phyloP scores from a whole-genome alignment of 163 green algal species.

The Scenedesmus sp. region DNA sequence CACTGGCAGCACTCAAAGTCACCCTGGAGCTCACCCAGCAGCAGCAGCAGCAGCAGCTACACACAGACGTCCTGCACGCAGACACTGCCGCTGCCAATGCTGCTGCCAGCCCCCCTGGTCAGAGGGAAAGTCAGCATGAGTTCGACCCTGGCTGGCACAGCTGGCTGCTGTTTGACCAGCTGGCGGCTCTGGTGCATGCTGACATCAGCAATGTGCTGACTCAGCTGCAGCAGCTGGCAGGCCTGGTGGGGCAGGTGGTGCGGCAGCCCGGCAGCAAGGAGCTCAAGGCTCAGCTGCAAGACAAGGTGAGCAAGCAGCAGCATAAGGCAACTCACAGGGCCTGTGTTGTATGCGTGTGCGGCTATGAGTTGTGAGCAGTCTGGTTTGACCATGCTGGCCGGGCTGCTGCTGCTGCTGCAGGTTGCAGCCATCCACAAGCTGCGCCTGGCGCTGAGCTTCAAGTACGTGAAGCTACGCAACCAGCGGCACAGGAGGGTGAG shows the following conservation, averaged over 20 bases:
- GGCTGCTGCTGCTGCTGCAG: constrained; percentile 28
- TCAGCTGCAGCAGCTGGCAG: neutral
- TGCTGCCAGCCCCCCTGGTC: neutral
- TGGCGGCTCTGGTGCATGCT: constrained; percentile 19
- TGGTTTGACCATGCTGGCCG: neutral
- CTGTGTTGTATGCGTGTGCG: no score
- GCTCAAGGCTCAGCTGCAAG: neutral
- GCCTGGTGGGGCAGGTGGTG: constrained; percentile 3
- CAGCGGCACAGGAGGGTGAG: constrained; percentile 5
- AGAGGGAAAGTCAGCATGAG: neutral
- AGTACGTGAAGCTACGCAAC: constrained; percentile 37
- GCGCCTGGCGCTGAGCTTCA: neutral
- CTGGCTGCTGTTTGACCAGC: constrained; percentile 40
- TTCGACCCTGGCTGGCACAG: neutral
- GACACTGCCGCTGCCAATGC: neutral
- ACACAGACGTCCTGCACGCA: neutral
- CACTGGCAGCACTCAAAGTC: constrained; percentile 35
- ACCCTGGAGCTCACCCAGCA: constrained; percentile 30
- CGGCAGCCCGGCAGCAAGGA: neutral
- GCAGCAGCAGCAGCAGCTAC: constrained; percentile 13
- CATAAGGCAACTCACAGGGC: neutral
- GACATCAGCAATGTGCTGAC: neutral
- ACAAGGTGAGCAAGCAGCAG: constrained; percentile 29
- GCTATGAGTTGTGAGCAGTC: no score
- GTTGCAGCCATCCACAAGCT: constrained; percentile 28